Evolutionary conservation across 345 rosid species (phyloP).

Genomic region (Bruguiera sexangula): DNA sequence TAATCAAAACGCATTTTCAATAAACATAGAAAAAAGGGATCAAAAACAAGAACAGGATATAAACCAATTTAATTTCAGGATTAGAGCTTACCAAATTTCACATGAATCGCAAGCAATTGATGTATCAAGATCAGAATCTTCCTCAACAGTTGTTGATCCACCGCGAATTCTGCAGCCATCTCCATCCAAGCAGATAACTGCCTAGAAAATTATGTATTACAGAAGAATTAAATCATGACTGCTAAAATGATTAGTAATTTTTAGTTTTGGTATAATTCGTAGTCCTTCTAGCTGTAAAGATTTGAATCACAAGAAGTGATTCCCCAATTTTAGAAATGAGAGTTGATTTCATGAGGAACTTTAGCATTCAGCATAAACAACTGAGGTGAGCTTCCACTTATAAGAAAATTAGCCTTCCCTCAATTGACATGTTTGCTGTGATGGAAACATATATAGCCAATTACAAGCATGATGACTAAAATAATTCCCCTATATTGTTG

Average conservation of each 20-base stretch:
- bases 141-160: slow-evolving; percentile 46
- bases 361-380: not conserved
- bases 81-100: slow-evolving; percentile 68
- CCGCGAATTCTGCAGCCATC: slow-evolving; percentile 82
- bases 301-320: slow-evolving; percentile 5
- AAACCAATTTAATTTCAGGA: not conserved
- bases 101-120: slow-evolving; percentile 99
- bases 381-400: too few relatives aligned
- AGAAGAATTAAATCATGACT: slow-evolving; percentile 29
- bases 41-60: not conserved
- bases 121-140: slow-evolving; percentile 71
- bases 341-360: not conserved
- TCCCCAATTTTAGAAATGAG: slow-evolving; percentile 2
- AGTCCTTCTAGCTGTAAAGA: not conserved
- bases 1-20: not conserved
- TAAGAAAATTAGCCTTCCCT: slow-evolving; percentile 1
- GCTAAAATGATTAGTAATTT: slow-evolving; percentile 6
- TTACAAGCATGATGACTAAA: slow-evolving; percentile 5
- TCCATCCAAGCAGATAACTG: slow-evolving; percentile 98
- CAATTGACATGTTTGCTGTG: not conserved
- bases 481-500: not conserved
- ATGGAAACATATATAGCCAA: not conserved
- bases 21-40: slow-evolving; percentile 20
- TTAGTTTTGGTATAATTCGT: not conserved
- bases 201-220: slow-evolving; percentile 54